Evolutionary conservation across 257 asterid species (phyloP).

Genomic region (Cruciata laevipes): DNA sequence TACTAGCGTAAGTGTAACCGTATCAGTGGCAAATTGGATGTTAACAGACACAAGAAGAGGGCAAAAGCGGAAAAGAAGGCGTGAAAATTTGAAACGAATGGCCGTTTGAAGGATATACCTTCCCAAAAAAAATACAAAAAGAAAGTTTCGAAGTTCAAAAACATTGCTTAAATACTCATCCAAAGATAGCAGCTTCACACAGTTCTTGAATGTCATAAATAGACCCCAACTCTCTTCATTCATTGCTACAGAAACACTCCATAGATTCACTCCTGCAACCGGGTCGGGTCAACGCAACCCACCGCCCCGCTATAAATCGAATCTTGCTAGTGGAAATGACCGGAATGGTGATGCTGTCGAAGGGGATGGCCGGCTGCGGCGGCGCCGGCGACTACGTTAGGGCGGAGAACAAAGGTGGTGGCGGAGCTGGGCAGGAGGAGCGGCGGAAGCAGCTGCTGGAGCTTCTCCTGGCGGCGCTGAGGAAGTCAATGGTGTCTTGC

Average conservation of each 20-base stretch:
- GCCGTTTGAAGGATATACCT: conserved; percentile 53
- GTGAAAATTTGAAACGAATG: conserved; percentile 49
- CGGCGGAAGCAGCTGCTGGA: conserved; percentile 42
- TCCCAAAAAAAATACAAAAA: conserved; percentile 20
- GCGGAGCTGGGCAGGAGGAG: conserved; percentile 25
- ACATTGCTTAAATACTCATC: conserved; percentile 24
- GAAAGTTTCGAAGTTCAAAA: conserved; percentile 30
- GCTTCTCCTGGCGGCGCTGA: conserved; percentile 62
- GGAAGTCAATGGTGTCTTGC: conserved; percentile 91
- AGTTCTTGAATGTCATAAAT: neutral
- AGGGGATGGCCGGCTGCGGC: conserved; percentile 48
- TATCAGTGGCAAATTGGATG: conserved; percentile 12
- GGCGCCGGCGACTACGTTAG: conserved; percentile 6
- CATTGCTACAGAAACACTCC: neutral
- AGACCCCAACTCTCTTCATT: neutral
- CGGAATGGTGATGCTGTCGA: conserved; percentile 69
- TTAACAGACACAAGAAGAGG: neutral
- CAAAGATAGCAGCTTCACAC: neutral
- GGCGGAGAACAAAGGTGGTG: conserved; percentile 3
- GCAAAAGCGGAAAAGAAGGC: neutral
- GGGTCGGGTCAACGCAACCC: conserved; percentile 9
- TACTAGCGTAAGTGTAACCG: neutral
- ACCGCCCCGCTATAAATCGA: neutral
- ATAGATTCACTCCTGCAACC: neutral
- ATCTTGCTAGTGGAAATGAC: conserved; percentile 24